Evolutionary conservation across 371 early-diverging fungal species (phyloP).

Genomic region (Mucor piriformis): DNA sequence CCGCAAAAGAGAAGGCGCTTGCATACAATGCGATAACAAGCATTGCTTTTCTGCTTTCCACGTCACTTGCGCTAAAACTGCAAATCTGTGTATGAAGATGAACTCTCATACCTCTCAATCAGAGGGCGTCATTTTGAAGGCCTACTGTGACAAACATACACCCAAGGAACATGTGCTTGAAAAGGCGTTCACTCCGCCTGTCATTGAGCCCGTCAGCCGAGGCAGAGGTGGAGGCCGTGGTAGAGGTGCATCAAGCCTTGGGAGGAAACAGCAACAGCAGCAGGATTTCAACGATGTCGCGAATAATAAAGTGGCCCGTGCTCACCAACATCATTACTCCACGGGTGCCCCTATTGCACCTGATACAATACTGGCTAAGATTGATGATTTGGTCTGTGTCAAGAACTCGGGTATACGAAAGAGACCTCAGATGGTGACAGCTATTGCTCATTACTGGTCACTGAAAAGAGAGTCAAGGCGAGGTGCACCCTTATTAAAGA

Average conservation of each 20-base stretch:
- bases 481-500: constrained; percentile 93
- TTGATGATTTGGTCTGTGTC: constrained; percentile 55
- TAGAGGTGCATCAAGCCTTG: not conserved
- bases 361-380: constrained; percentile 62
- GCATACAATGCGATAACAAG: constrained; percentile 92
- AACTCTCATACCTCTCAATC: constrained; percentile 48
- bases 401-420: constrained; percentile 52
- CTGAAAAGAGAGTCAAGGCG: constrained; percentile 85
- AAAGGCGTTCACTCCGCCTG: not conserved
- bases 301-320: constrained; percentile 60
- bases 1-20: constrained; percentile 81
- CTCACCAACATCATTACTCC: constrained; percentile 60
- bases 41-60: constrained; percentile 93
- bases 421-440: constrained; percentile 56
- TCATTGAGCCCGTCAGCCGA: not conserved
- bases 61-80: constrained; percentile 90
- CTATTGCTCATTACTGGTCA: constrained; percentile 91
- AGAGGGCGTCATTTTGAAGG: constrained; percentile 64
- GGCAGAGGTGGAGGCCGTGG: constrained; percentile 15
- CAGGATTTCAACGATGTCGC: constrained; percentile 8
- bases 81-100: constrained; percentile 88
- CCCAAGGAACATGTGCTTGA: constrained; percentile 60
- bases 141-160: constrained; percentile 86
- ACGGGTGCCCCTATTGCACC: constrained; percentile 73
- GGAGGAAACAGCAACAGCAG: not conserved